Percentiles rank a stretch among this genome's conserved stretches.
phyloP scores from a whole-genome alignment of 1,284 basidiomycete genomes.

The Puccinia novopanici region DNA sequence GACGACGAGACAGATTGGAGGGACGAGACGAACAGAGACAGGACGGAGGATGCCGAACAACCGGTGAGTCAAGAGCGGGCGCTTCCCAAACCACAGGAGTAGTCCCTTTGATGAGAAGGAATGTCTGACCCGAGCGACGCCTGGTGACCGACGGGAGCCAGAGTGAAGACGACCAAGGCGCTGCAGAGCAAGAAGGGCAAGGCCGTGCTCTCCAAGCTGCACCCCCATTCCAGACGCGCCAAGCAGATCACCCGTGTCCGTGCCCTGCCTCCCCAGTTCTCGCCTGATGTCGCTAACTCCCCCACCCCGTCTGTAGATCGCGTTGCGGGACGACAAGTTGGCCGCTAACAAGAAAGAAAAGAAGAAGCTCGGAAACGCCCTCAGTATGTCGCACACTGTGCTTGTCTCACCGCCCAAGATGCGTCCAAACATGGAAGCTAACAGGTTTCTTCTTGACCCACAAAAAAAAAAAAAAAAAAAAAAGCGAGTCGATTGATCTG shows the following conservation, averaged over 20 bases:
- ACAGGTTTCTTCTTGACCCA: neutral
- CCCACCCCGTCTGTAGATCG: slow-evolving; percentile 21
- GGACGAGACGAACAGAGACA: too few relatives aligned
- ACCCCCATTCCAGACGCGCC: slow-evolving; percentile 44
- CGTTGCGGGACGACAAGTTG: slow-evolving; percentile 37
- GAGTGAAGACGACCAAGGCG: slow-evolving; percentile 44
- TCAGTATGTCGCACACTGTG: too few relatives aligned
- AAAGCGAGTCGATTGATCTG: slow-evolving; percentile 29
- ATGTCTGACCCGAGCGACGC: neutral
- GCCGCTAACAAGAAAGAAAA: slow-evolving; percentile 35
- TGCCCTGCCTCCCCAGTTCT: neutral
- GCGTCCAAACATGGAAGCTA: slow-evolving; percentile 5
- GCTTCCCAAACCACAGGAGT: neutral
- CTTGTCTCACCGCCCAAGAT: too few relatives aligned
- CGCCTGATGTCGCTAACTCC: neutral
- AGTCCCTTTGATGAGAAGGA: too few relatives aligned
- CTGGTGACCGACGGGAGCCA: neutral
- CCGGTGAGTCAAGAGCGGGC: neutral
- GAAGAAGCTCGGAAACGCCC: slow-evolving; percentile 21
- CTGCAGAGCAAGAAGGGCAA: slow-evolving; percentile 44
- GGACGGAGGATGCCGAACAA: neutral
- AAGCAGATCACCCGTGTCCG: slow-evolving; percentile 42
- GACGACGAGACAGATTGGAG: too few relatives aligned
- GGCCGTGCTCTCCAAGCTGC: slow-evolving; percentile 30
- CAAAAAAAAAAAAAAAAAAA: slow-evolving; percentile 27